Percentiles rank a stretch among this genome's conserved stretches.
Evolutionary conservation across 176 grass and related monocot genomes (phyloP).

Genomic region (Echinochloa phyllopogon): DNA sequence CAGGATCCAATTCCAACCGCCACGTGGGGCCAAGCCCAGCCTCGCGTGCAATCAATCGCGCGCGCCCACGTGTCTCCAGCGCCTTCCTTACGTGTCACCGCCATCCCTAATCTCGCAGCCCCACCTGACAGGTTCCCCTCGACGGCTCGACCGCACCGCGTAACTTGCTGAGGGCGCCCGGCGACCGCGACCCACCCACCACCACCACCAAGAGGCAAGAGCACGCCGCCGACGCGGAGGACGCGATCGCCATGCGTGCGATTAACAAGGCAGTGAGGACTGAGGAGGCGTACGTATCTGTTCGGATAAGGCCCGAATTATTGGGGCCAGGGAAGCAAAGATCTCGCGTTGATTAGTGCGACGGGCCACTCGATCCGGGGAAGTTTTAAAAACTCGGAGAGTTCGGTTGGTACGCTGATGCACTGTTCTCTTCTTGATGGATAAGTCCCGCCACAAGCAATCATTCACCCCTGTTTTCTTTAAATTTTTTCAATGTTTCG

Average conservation of each 20-base stretch:
- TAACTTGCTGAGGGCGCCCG: constrained; percentile 29
- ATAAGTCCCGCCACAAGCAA: constrained; percentile 28
- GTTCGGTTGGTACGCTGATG: neutral
- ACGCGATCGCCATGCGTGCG: constrained; percentile 18
- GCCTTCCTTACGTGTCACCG: neutral
- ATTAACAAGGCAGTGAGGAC: constrained; percentile 25
- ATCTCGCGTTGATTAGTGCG: constrained; percentile 28
- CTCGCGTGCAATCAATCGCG: neutral
- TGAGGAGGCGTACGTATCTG: constrained; percentile 26
- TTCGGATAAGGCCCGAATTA: constrained; percentile 48
- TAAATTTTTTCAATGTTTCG: neutral
- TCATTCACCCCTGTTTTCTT: neutral
- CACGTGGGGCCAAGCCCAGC: constrained; percentile 1
- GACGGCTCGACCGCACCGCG: constrained; percentile 6
- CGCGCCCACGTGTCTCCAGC: neutral
- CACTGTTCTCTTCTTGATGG: constrained; percentile 27
- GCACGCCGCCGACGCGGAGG: neutral
- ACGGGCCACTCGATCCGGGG: neutral
- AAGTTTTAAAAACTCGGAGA: neutral
- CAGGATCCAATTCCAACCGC: constrained; percentile 14
- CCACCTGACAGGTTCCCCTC: constrained; percentile 37
- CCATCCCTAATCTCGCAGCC: constrained; percentile 8
- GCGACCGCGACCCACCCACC: constrained; percentile 47
- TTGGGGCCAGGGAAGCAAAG: neutral
- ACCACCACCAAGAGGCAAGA: neutral